A percentile compares a stretch with the other conserved stretches of the same genome.
Evolutionary conservation across 768 basidiomycete species (phyloP).

Genomic region (Leccinum pellstonianum): DNA sequence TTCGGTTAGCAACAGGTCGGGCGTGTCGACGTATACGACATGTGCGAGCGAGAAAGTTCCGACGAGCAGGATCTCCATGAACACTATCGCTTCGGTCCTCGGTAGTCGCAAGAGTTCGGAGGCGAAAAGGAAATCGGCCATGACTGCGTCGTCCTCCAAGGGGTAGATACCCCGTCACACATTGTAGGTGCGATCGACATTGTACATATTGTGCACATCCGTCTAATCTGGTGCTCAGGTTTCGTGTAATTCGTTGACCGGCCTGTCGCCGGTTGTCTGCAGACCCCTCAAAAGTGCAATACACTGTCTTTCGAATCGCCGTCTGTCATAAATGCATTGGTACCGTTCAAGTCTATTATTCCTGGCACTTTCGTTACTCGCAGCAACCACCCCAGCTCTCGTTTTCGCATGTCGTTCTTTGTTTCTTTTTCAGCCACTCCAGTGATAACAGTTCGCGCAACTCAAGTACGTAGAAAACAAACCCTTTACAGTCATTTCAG

Average conservation of each 20-base stretch:
- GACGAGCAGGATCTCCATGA: constrained; percentile 28
- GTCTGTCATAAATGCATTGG: neutral
- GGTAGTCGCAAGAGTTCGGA: constrained; percentile 31
- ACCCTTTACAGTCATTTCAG: constrained; percentile 12
- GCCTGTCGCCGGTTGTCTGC: neutral
- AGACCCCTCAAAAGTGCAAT: constrained; percentile 4
- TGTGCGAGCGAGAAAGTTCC: constrained; percentile 27
- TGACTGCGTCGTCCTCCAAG: constrained; percentile 28
- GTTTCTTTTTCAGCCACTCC: neutral
- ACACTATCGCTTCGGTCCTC: constrained; percentile 24
- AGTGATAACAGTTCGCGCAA: constrained; percentile 1
- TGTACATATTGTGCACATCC: neutral
- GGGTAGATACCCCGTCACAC: constrained; percentile 8
- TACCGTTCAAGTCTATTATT: constrained; percentile 5
- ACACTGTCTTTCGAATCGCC: neutral
- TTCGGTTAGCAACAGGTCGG: constrained; percentile 28
- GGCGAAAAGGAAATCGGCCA: constrained; percentile 25
- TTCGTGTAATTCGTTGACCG: neutral
- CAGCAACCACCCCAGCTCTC: constrained; percentile 4
- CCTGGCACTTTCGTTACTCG: constrained; percentile 6
- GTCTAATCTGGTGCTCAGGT: constrained; percentile 10
- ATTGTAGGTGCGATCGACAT: constrained; percentile 1
- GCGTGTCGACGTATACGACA: constrained; percentile 29
- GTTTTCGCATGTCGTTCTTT: constrained; percentile 9
- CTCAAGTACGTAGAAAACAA: constrained; percentile 11